Conservation (phyloP, 768 basidiomycete species). For the Boletus huronensis region DNA sequence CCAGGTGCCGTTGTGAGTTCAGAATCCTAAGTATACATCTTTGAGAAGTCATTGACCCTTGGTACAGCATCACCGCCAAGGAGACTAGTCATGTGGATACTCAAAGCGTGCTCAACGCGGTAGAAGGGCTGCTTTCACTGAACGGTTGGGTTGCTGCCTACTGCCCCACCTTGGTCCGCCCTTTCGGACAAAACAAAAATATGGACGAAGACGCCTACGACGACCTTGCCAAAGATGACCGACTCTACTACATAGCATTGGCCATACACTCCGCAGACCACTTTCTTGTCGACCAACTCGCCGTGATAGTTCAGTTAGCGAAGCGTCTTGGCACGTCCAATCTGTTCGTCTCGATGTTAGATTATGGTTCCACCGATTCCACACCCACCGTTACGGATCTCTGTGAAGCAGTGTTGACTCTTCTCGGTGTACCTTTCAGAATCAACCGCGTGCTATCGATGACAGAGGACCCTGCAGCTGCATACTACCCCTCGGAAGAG, state of each 20-base stretch:
- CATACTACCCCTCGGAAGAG: constrained; percentile 96
- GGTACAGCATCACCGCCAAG: constrained; percentile 63
- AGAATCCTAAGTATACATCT: background rate
- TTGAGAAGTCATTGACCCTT: background rate
- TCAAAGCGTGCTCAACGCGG: constrained; percentile 82
- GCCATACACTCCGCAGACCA: constrained; percentile 98
- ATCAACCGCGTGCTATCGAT: constrained; percentile 90
- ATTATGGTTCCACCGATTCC: constrained; percentile 93
- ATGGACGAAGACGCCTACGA: constrained; percentile 74
- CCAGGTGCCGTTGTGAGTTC: constrained; percentile 82
- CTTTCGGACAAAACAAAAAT: constrained; percentile 87
- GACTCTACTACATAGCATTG: constrained; percentile 92
- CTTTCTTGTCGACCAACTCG: constrained; percentile 97
- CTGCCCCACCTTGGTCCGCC: constrained; percentile 90
- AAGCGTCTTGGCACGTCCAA: constrained; percentile 85
- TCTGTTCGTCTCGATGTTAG: constrained; percentile 96
- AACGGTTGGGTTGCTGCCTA: constrained; percentile 98
- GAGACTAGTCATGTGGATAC: constrained; percentile 89
- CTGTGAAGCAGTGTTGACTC: constrained; percentile 90
- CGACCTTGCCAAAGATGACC: constrained; percentile 78
- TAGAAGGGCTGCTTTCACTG: constrained; percentile 91
- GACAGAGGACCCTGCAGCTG: constrained; percentile 82
- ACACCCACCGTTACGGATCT: constrained; percentile 93
- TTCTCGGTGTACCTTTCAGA: constrained; percentile 90
- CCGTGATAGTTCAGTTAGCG: constrained; percentile 95